Evolutionary conservation across 306 rosid genomes (phyloP).

Genomic region (Trifolium fragiferum): DNA sequence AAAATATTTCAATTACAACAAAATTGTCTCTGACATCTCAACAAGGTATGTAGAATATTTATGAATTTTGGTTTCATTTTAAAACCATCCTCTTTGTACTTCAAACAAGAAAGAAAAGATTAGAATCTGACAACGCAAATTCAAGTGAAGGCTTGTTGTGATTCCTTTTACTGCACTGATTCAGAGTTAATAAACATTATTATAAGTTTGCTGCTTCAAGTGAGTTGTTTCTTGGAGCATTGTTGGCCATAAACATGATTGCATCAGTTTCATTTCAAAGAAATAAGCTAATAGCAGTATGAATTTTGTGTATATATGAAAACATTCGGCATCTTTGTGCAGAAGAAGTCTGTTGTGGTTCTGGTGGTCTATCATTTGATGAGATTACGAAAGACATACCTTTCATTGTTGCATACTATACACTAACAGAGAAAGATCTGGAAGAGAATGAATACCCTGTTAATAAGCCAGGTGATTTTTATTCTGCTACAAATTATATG

Average conservation of each 20-base stretch:
- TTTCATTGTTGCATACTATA: slow-evolving; percentile 81
- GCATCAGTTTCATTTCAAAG: slow-evolving; percentile 23
- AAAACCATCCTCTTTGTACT: background rate
- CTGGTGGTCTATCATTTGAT: slow-evolving; percentile 45
- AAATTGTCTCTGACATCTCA: slow-evolving; percentile 48
- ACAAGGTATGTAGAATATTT: slow-evolving; percentile 58
- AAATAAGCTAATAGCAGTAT: slow-evolving; percentile 18
- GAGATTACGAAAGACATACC: slow-evolving; percentile 72
- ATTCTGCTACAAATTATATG: slow-evolving; percentile 28
- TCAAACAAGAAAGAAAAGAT: background rate
- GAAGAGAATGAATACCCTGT: slow-evolving; percentile 87
- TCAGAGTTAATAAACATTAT: background rate
- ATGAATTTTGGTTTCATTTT: background rate
- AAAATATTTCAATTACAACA: slow-evolving; percentile 40
- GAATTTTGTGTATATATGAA: slow-evolving; percentile 28
- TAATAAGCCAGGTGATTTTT: slow-evolving; percentile 72
- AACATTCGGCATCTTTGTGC: slow-evolving; percentile 42
- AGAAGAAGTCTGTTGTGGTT: slow-evolving; percentile 46
- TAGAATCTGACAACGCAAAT: slow-evolving; percentile 23
- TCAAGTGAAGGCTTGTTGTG: slow-evolving; percentile 12
- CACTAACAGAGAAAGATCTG: slow-evolving; percentile 74
- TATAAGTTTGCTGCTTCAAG: slow-evolving; percentile 3
- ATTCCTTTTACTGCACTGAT: slow-evolving; percentile 20
- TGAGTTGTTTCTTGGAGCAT: slow-evolving; percentile 12
- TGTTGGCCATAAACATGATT: background rate